phyloP scores from a whole-genome alignment of 1,284 basidiomycete species.

The Erythrobasidium hasegawianum region DNA sequence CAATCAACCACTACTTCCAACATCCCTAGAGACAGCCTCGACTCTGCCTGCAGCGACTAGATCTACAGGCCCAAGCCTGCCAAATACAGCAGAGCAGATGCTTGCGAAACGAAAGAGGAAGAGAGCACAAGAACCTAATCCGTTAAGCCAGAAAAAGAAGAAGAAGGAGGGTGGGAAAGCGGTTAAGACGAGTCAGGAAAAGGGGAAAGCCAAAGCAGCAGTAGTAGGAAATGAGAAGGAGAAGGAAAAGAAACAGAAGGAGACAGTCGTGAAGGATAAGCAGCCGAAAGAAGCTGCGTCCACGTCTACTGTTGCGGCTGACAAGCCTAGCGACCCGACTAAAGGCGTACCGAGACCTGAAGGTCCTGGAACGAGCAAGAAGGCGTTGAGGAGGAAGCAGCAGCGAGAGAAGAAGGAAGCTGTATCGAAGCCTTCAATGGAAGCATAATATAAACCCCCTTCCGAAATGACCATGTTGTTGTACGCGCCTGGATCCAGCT shows the following conservation, averaged over 20 bases:
- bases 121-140: slow-evolving; percentile 82
- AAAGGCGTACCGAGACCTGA: not conserved
- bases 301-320: not conserved
- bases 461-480: slow-evolving; percentile 1
- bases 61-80: slow-evolving; percentile 41
- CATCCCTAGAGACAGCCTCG: slow-evolving; percentile 42
- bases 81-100: slow-evolving; percentile 36
- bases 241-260: not conserved
- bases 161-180: slow-evolving; percentile 49
- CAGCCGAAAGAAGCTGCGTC: not conserved
- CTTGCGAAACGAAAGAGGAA: slow-evolving; percentile 56
- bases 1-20: not conserved
- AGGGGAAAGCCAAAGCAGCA: slow-evolving; percentile 6
- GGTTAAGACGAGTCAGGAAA: slow-evolving; percentile 31
- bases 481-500: too few relatives aligned
- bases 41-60: slow-evolving; percentile 29
- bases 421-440: not conserved
- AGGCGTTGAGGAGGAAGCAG: slow-evolving; percentile 25
- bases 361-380: slow-evolving; percentile 33
- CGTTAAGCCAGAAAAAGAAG: slow-evolving; percentile 88
- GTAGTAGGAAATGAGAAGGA: not conserved
- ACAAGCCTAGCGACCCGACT: slow-evolving; percentile 5
- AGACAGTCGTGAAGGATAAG: not conserved
- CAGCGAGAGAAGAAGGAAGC: slow-evolving; percentile 11
- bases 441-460: not conserved